Evolutionary conservation across 75 land plant species (phyloP), one percentile per base, ranked within the genome.

Genomic region (Chamaecyparis obtusa): DNA sequence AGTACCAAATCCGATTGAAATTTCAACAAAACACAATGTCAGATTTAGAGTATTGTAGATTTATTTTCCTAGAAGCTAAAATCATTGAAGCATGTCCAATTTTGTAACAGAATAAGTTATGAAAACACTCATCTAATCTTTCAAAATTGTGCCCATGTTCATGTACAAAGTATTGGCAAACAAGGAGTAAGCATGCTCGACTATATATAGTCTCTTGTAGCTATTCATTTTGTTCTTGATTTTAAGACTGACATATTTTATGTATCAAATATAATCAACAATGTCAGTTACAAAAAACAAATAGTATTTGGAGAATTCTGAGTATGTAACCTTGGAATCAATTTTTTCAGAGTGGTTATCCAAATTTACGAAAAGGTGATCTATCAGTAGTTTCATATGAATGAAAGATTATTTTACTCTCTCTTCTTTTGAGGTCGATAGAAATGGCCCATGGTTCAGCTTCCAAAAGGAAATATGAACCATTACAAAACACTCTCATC

Each of bases 1-100:
- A 96, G 92, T 83, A 96, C 97, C 90, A 96, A 86, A 89, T 96
- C 98, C 14, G 97, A 94, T 96, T 95, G 96, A 92, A 95, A 51
- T 57, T 44, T 36, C 8, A 2, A 46, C n/a, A 54, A 15, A 74
- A 43, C 86, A 79, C 24, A 84, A 77, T 44, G 86, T 41, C 27
- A 86, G 81, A 74, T 86, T 27, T 27, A 17, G 49, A 88, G 19
- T 13, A 32, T 19, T 60, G 21, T 57, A 19, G 71, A 84, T 84
- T 80, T 9, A 51, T 37, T 33, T 84, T 84, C 46, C 30, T 57
- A 84, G 11, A 51, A 14, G 30, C 48, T 36, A 77, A 87, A 39
- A 5, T 9, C 57, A 77, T 71, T 32, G 19, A 54, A 75, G 32
- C 67, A 78, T 41, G 39, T 41, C 27, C 44, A 78, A 41, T 17